Base-by-base conservation (phyloP, 495 filamentous ascomycete species). In the Bryoglossum gracile region DNA sequence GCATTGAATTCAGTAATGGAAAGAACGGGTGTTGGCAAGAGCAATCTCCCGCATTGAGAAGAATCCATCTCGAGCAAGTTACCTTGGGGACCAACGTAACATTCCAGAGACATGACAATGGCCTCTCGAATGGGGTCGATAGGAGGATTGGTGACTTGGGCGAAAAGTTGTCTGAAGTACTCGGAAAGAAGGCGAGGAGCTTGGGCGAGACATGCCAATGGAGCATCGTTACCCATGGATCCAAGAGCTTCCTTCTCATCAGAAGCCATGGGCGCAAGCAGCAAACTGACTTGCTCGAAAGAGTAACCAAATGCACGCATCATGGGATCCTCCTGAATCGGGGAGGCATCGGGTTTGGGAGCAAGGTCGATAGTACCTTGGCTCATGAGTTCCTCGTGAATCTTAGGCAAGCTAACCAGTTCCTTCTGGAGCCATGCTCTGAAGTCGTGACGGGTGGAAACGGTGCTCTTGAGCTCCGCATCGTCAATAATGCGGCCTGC, bases 211-310 rank as follows among this genome's bases (percentile, higher is more conserved):
- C 90, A 96, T 22, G 92, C 92, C 56, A 99, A 70, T 13, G 92
- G 92, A 32, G 89, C 88, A 74, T 99, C 92, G 64, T 99, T 99
- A 57, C 92, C 92, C 92, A 99, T 99, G 46, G 92, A 99, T 26
- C 92, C 92, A 22, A 99, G 77, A n/a, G 92, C 94, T 68, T 99
- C 92, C 71, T 99, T 99, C 39, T 95, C 94, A 56, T 99, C 92
- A 22, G 91, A 89, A 48, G 89, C 92, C 92, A 99, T 99, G 8
- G 92, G 92, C 17, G 84, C 94, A 22, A 99, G 77, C 8, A 99
- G 72, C 64, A 99, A 68, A 65, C 84, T 94, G 63, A 99, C 86
- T 65, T 99, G 92, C 68, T 99, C 92, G 52, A 95, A 87, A 23
- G 92, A 94, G 63, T 97, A 99, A 11, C 94, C 94, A 59, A 94